Base-by-base conservation (phyloP, 345 rosid species). In the Aquilaria malaccensis region DNA sequence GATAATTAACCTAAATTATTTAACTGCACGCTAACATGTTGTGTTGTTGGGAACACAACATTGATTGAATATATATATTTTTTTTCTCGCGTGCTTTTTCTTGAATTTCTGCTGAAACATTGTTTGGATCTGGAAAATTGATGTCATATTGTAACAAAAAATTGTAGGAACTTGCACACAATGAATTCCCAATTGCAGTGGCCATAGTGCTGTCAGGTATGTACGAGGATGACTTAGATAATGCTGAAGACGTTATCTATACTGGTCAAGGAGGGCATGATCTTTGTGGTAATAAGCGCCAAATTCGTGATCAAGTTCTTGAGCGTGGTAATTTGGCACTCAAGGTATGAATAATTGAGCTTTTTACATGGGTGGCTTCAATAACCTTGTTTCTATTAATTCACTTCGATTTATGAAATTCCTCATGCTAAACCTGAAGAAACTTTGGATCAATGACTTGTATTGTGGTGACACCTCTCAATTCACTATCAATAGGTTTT, bases 211-310 rank as follows among this genome's bases (percentile, higher is more conserved):
- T 94, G 62, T 94, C 99, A 2, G 99, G 99, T 65, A 80, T 85
- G 88, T 94, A 94, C 43, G 96, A 94, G 70, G 99, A 91, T 83
- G 99, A 94, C 75, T 67, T 85, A 9, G 99, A 94, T 83, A 88
- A 94, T 74, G 86, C 96, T 14, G 99, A 94, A 49, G 89, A 83
- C 45, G 81, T 94, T 52, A 73, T 82, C 15, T 94, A 94, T 69
- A 94, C 99, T 66, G 97, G 99, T 15, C 96, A 91, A 78, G 97
- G 99, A 46, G 97, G 99, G 31, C 84, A 91, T 60, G 74, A 91
- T 74, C 79, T 94, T 56, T 72, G 70, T 2, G 99, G 99, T 63
- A 68, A 88, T 70, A 94, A 88, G 70, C 95, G 87, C n/a, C 99
- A 94, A 81, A 72, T 78, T 55, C 66, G 48, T 53, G 96, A 88